Base-by-base conservation (phyloP, 78 protist species). In the Dictyostelium intermedium region DNA sequence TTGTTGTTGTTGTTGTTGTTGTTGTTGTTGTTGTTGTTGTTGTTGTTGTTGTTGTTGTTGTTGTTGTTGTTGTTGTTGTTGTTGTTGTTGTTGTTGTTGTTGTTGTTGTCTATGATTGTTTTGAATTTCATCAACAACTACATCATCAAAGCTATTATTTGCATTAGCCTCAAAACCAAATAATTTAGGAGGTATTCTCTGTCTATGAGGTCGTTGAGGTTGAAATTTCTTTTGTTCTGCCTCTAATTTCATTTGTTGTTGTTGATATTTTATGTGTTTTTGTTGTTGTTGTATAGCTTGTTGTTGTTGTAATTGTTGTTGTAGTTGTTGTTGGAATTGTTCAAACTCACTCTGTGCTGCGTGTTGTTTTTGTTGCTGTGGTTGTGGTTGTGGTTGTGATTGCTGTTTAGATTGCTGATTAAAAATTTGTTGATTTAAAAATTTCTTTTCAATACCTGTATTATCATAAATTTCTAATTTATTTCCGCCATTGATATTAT, bases 261-360 rank as follows among this genome's bases (percentile, higher is more conserved):
- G 66, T 56, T 56, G 66, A 56, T 70, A 91, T 92, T 35, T 91
- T 37, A 34, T 86, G 87, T 66, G 95, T 82, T 47, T 95, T 87
- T 61, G 85, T 37, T 74, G 85, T 37, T 74, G 83, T 35, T 70
- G 82, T 72, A 39, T 77, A 66, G 43, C 4, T 39, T 84, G 82
- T 69, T 70, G 35, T 84, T 85, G 35, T 74, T 85, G 39, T 63
- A 66, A 66, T 27, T 66, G 25, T 66, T 66, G 32, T 66, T 66
- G 39, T 27, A 56, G 5, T 20, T 56, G 66, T 20, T 56, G 66
- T 56, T 56, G 66, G 20, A 56, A 56, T 56, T 56, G 16, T 18
- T 23, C 66, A 56, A 56, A 23, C 20, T 23, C 66, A 20, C 16
- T 56, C 16, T 56, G 16, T 5, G 16, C 66, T 56, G n/a, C 20